Evolutionary conservation across 2,329 filamentous ascomycete genomes (phyloP), one percentile per base, ranked within the genome.

Genomic region (Arachnomyces sp.): DNA sequence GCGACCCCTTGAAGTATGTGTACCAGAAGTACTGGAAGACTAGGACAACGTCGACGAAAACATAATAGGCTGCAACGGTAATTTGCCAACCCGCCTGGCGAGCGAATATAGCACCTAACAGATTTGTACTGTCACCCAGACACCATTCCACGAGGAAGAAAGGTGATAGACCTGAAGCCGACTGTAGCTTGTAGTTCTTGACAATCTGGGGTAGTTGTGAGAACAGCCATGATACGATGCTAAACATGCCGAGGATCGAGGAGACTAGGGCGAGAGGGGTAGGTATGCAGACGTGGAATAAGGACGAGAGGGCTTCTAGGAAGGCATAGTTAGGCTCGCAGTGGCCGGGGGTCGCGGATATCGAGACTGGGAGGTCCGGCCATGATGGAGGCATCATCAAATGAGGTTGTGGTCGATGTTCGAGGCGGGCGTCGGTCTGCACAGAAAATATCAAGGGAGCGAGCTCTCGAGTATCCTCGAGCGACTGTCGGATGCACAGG

Each of bases 171-270:
- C 79, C 79, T 1, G 77, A 77, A 0, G 79, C 81, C 9, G 77
- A 81, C 51, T 78, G 70, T 14, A 81, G 57, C 38, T 68, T 67
- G 54, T 77, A 76, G 54, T 83, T 83, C 64, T 82, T 82, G 63
- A 76, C 79, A 46, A 83, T 81, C 52, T 83, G 79, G 2, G 79
- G 79, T 18, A 82, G 64, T 56, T 82, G 79, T 9, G 79, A 79
- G 54, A 81, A 83, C 2, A 83, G 68, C 79, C 79, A 83, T 32
- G 78, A 75, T 37, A 79, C 50, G 44, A 83, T 82, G 52, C 77
- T 81, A 44, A 78, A 62, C 0, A 68, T 71, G 14, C 79, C 79
- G 39, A 82, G 66, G 2, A 72, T 46, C 4, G 75, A 77, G 15
- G 79, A 82, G 42, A 79, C 47, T 43, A 82, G 68, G 15, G 77